Evolutionary conservation across 306 rosid species (phyloP).

Genomic region (Quercus alba): DNA sequence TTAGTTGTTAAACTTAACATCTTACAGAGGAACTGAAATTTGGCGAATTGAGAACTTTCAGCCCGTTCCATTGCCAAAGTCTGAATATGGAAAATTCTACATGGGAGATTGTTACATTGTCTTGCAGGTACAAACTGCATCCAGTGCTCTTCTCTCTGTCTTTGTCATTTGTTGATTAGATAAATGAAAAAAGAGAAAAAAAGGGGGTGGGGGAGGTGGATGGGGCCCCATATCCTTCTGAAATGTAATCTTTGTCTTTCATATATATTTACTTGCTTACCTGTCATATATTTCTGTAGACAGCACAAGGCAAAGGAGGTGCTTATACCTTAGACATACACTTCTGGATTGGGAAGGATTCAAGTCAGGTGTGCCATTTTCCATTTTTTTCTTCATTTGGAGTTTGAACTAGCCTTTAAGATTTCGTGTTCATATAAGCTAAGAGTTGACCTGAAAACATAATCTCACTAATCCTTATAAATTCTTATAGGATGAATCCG

Average conservation of each 20-base stretch:
- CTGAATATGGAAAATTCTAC: constrained; percentile 96
- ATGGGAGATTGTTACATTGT: constrained; percentile 89
- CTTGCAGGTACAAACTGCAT: constrained; percentile 65
- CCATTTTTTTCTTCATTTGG: constrained; percentile 16
- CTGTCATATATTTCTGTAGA: constrained; percentile 46
- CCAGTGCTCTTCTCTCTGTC: constrained; percentile 1
- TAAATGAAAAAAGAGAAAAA: no score
- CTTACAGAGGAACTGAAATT: constrained; percentile 85
- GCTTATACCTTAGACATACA: constrained; percentile 77
- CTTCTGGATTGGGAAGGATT: constrained; percentile 99
- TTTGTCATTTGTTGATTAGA: neutral
- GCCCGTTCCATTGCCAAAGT: constrained; percentile 86
- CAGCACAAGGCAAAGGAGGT: constrained; percentile 91
- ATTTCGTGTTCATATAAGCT: neutral
- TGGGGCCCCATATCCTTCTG: neutral
- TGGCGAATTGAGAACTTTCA: constrained; percentile 98
- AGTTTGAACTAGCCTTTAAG: neutral
- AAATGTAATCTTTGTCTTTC: neutral
- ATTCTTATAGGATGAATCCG: constrained; percentile 86
- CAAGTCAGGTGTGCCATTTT: constrained; percentile 78
- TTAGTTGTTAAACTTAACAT: constrained; percentile 61
- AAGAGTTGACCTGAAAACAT: constrained; percentile 8
- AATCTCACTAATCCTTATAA: constrained; percentile 4
- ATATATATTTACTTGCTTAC: neutral
- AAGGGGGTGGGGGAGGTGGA: no score